A percentile compares a stretch with the other conserved stretches of the same genome.
phyloP scores from a whole-genome alignment of 2,329 filamentous ascomycete genomes.

The Myriosclerotinia scirpicola region DNA sequence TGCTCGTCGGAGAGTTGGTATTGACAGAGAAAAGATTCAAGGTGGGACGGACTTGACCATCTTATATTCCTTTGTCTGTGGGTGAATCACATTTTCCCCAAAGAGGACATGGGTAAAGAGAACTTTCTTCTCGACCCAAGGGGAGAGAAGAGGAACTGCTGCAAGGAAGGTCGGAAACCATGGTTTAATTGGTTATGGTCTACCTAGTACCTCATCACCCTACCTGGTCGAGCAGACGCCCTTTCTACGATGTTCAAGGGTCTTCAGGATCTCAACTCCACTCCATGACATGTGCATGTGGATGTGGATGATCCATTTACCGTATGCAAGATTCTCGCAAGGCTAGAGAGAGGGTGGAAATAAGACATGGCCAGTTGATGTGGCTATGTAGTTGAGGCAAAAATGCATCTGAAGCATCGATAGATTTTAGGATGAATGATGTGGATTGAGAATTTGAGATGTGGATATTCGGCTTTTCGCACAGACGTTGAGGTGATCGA shows the following conservation, averaged over 20 bases:
- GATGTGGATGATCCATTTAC: neutral
- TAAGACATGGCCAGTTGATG: conserved; percentile 22
- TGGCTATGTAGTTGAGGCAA: conserved; percentile 6
- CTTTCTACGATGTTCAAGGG: neutral
- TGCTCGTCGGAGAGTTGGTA: conserved; percentile 9
- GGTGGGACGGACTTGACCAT: conserved; percentile 10
- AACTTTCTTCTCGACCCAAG: conserved; percentile 12
- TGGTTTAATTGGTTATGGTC: conserved; percentile 18
- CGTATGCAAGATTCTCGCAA: conserved; percentile 4
- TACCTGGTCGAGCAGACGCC: conserved; percentile 8
- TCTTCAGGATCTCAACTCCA: conserved; percentile 12
- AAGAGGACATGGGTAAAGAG: neutral
- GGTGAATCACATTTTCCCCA: neutral
- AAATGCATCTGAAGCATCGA: conserved; percentile 23
- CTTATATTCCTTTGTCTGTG: conserved; percentile 16
- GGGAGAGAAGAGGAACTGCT: neutral
- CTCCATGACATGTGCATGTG: neutral
- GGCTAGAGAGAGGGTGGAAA: neutral
- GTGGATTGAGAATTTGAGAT: conserved; percentile 5
- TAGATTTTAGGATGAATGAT: neutral
- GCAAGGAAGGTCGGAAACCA: conserved; percentile 18
- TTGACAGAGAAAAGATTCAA: conserved; percentile 6
- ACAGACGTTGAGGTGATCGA: conserved; percentile 16
- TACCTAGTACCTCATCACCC: neutral
- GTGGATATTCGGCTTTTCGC: neutral